Evolutionary conservation across 306 rosid species (phyloP).

Genomic region (Citrullus amarus): DNA sequence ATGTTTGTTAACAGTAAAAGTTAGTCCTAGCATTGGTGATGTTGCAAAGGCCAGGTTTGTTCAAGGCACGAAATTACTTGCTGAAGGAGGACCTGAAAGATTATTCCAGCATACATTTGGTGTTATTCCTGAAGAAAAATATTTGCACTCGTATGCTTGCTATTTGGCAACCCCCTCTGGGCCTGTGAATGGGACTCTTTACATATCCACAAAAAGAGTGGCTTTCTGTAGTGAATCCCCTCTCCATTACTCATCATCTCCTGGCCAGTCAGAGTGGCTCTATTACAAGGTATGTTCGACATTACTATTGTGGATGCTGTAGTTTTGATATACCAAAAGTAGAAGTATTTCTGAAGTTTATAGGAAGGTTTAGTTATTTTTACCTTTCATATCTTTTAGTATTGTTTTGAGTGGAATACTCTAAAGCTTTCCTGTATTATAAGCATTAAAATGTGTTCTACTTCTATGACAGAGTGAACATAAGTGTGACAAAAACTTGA

Average conservation of each 20-base stretch:
- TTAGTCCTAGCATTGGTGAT: conserved; percentile 26
- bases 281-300: conserved; percentile 46
- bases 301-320: not conserved
- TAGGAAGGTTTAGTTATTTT: not conserved
- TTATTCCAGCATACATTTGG: conserved; percentile 47
- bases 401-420: not conserved
- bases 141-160: conserved; percentile 49
- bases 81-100: conserved; percentile 53
- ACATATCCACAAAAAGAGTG: conserved; percentile 45
- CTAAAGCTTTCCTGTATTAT: not conserved
- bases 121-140: conserved; percentile 41
- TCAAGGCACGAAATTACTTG: conserved; percentile 48
- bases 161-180: conserved; percentile 45
- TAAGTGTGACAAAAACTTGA: too few species aligned
- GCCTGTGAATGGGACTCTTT: conserved; percentile 59
- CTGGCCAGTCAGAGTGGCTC: conserved; percentile 22
- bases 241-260: conserved; percentile 23
- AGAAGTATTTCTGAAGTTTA: not conserved
- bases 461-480: too few species aligned
- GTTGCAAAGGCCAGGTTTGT: conserved; percentile 60
- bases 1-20: conserved; percentile 25
- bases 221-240: conserved; percentile 81
- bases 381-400: not conserved
- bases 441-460: too few species aligned
- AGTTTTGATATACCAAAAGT: not conserved